Evolutionary conservation across 345 rosid species (phyloP), one percentile per base, ranked within the genome.

Genomic region (sweet orange (Citrus sinensis)): DNA sequence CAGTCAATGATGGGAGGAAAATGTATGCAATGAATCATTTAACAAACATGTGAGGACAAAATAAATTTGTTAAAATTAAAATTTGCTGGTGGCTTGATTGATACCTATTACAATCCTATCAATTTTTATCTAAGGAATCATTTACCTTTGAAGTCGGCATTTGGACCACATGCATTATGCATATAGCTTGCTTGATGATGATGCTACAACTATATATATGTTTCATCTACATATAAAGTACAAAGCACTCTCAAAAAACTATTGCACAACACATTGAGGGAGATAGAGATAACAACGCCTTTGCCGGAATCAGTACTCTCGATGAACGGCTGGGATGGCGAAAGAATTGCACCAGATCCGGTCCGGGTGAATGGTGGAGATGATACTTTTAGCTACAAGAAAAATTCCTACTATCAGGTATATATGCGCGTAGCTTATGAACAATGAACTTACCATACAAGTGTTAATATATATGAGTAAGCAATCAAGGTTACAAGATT

Each of bases 401-500:
- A 80, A 56, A 85, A 88, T 80, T 90, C 93, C 29, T 78, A 78
- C 85, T 78, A 79, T 17, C 95, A 88, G 95, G 93, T 90, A 76
- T 37, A 5, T 62, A 29, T 1, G 14, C 51, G 51, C 51, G 51
- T 13, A 13, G 16, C 4, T 42, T 42, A 13, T 46, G 51, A 46
- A 46, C 51, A 46, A 46, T 13, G 51, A 46, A 46, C 5, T 46
- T 46, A 46, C 17, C 51, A 46, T 46, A 46, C 51, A 46, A 10
- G 51, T 46, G 51, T 42, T 42, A 46, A 46, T 3, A 46, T 46
- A 46, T 46, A 46, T 46, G 51, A 46, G 13, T 46, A 46, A 46
- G 51, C 17, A 13, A 46, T 46, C 51, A 13, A 11, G 51, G 17
- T 46, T 46, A 46, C 17, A 1, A 46, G 51, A 46, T 46, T 13